Base-by-base conservation (phyloP, 805 yeast genomes). In the Candida montana region DNA sequence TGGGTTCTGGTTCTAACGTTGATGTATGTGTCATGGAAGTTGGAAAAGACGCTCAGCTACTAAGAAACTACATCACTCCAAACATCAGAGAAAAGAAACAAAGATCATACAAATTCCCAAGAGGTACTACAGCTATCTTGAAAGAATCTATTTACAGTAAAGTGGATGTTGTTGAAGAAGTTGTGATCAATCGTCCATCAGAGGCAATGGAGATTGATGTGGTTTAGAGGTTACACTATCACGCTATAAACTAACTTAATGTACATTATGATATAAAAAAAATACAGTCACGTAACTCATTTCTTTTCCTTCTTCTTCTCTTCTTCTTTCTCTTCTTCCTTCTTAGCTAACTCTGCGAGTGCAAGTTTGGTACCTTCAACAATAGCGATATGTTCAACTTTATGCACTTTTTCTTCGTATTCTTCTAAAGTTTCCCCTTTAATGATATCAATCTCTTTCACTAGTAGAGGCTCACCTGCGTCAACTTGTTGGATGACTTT, bases 1-100 rank as follows among this genome's bases (percentile, higher is more conserved):
- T 91, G 59, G 99, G 99, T 37, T 91, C 98, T 1, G 99, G 99
- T 62, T 93, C 99, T 23, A 93, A 93, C 59, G 98, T 93, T 29
- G 99, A 93, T 62, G 71, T 93, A 48, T 93, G 98, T 71, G 98
- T 93, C 15, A 88, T 93, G 95, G 97, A 91, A 67, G 69, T 76
- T 32, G 96, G 93, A 48, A 80, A 86, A 61, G 95, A 87, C 62
- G 96, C 98, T 9, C 78, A 74, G 47, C 72, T 91, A 42, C 70
- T 75, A 62, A 79, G 99, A 68, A 90, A 90, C 66, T 86, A 86
- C 73, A 71, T 83, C 61, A 87, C 89, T 40, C 99, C 99, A 45
- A 93, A 93, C 63, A 81, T 79, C 35, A 81, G 99, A 63, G 85
- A 79, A 41, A 69, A 74, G 54, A 93, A 93, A 72, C 81, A 83